Base-by-base conservation (phyloP, 2,329 filamentous ascomycete species). In the Endothia cerciana region DNA sequence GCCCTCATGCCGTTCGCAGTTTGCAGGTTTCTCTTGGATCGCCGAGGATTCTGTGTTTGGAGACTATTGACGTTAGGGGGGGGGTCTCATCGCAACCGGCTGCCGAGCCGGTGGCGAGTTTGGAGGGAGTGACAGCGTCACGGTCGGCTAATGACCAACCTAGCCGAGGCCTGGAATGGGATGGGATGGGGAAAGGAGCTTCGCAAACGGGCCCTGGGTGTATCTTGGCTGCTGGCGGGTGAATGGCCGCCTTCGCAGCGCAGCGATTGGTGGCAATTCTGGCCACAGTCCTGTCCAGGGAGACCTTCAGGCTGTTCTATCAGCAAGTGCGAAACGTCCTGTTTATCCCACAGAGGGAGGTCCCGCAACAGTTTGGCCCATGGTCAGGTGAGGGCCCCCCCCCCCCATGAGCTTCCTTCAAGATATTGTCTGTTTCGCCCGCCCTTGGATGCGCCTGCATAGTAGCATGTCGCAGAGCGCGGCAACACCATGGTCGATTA, bases 221-320 rank as follows among this genome's bases (percentile, higher is more conserved):
- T n/a, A 17, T 15, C 41, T 43, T 43, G 8, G 41, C 41, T 43
- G 41, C 41, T 43, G 41, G 41, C 41, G 15, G 41, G 41, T 36
- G 30, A 55, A 13, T 33, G 51, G 17, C 6, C 30, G 17, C 28
- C 5, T 11, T 51, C 47, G 30, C 17, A 33, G 28, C 51, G 17
- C 15, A 33, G 51, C 30, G 30, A 55, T 55, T 55, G 51, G 51
- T 55, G 51, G 51, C 30, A 36, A 36, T 55, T n/a, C 19, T n/a
- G 17, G 51, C 30, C 28, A 17, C 30, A 7, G 22, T 36, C 19
- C 19, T 22, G 47, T 28, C 15, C 22, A 28, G 25, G 25, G 15
- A 30, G 25, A 3, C 51, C 51, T 19, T 36, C 19, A 55, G 30
- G 30, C 30, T 30, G 30, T 36, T 25, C 28, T 17, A 30, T 36